Evolutionary conservation across 164 flowering plant genomes (phyloP), one percentile per base, ranked within the genome.

Genomic region (Magnolia kwangsiensis): DNA sequence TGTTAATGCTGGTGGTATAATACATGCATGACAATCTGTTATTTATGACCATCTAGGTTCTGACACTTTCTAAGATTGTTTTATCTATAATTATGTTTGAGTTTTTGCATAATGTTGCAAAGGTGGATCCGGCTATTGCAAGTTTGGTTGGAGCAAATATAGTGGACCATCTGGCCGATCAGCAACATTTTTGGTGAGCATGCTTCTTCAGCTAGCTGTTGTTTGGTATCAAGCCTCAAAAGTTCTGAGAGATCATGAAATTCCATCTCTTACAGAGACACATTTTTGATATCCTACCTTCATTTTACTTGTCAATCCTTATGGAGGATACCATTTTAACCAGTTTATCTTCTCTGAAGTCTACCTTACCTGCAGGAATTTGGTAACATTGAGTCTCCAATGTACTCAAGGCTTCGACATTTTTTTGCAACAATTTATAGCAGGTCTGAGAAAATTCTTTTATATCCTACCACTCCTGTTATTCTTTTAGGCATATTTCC

Each of bases 101-200:
- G 13, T 64, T 21, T 64, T 64, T 64, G 24, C 67, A 64, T n/a
- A 64, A 1, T 74, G 51, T 69, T 50, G 20, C 71, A 70, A 71
- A 95, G 99, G 99, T 81, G 99, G 99, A 29, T 93, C 99, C 11
- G 99, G 99, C 51, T 95, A 95, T 77, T 93, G 96, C 88, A 95
- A 95, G 81, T 95, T 81, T 85, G 99, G 99, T 29, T 95, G 97
- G 98, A 95, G 97, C 88, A 92, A 92, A 76, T 91, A 89, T 85
- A 69, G 79, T 63, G 21, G 78, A 70, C 97, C 96, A 19, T 93
- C 98, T 58, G 97, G 98, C 67, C 82, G 87, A 10, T 84, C 97
- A 0, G 90, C 99, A 10, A 91, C 98, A 21, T 95, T 92, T 83
- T 68, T 92, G 92, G 99, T 92, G 73, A 89, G 88, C n/a, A 63